These are phyloP conservation scores for Tuber magnatum DNA, from an alignment of 495 filamentous ascomycete species.

Conservation along the genomic window DNA sequence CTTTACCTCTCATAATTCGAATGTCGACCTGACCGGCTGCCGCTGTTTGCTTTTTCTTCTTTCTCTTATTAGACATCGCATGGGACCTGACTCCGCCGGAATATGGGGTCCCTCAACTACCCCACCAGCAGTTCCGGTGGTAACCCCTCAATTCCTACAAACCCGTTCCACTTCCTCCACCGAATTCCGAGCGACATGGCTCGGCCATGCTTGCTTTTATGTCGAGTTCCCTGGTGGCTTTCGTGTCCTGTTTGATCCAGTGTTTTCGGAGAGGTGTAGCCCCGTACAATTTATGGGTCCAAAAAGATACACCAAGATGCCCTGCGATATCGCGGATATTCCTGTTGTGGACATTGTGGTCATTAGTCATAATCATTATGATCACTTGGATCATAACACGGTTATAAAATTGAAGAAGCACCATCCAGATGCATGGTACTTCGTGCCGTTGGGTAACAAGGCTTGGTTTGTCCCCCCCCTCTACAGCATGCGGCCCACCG, in stretches of 20 bases:
- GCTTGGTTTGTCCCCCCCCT: slow-evolving; percentile 56
- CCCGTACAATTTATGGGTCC: slow-evolving; percentile 67
- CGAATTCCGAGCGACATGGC: slow-evolving; percentile 82
- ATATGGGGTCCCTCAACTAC: neutral
- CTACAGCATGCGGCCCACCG: slow-evolving; percentile 1
- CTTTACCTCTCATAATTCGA: neutral
- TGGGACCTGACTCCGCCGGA: neutral
- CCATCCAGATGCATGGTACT: slow-evolving; percentile 78
- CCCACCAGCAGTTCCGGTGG: slow-evolving; percentile 45
- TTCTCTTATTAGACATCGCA: neutral
- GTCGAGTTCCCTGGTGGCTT: slow-evolving; percentile 85
- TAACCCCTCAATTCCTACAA: slow-evolving; percentile 62
- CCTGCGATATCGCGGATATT: slow-evolving; percentile 71
- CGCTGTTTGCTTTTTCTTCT: neutral
- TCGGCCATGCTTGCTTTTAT: slow-evolving; percentile 91
- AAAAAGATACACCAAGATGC: slow-evolving; percentile 70
- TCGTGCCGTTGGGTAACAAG: slow-evolving; percentile 81
- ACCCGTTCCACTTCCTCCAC: slow-evolving; percentile 47
- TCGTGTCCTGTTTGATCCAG: slow-evolving; percentile 88
- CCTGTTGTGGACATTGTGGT: slow-evolving; percentile 80
- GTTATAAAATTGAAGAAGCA: slow-evolving; percentile 61
- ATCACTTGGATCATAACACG: slow-evolving; percentile 74
- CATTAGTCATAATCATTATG: slow-evolving; percentile 91
- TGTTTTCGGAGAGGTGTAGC: slow-evolving; percentile 81
- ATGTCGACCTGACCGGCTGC: neutral